Conservation (phyloP, 192 early-diverging fungal species). For the Mortierella hygrophila region DNA sequence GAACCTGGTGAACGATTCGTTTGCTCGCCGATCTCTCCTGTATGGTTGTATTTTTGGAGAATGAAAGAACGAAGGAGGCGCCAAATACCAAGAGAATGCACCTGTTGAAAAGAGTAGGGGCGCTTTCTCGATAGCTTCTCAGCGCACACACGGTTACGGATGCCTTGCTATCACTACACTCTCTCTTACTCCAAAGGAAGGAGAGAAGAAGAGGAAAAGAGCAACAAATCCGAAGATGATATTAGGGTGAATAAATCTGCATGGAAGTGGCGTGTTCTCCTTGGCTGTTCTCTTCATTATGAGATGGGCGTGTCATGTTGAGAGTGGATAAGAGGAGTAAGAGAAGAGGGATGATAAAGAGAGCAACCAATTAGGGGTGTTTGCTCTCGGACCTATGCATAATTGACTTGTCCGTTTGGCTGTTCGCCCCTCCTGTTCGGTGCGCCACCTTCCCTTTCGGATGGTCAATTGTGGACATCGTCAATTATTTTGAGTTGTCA, state of each 20-base stretch:
- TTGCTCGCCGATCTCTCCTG: too few species aligned
- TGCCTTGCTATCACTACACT: too few species aligned
- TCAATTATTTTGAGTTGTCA: neutral
- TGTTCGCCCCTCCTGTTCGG: neutral
- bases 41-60: too few species aligned
- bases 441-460: neutral
- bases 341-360: neutral
- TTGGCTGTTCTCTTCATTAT: neutral
- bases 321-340: too few species aligned
- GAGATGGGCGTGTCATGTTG: too few species aligned
- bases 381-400: neutral
- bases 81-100: too few species aligned
- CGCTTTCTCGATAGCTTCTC: too few species aligned
- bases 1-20: too few species aligned
- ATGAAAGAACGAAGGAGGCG: too few species aligned
- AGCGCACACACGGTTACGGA: too few species aligned
- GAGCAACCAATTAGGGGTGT: neutral
- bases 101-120: too few species aligned
- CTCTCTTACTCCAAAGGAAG: too few species aligned
- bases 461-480: slow-evolving; percentile 6
- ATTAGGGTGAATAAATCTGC: neutral
- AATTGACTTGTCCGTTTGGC: neutral
- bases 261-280: neutral
- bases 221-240: neutral
- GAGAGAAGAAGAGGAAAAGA: neutral